Conservation (phyloP, 2,329 filamentous ascomycete species). For the Sclerotinia trifoliorum region DNA sequence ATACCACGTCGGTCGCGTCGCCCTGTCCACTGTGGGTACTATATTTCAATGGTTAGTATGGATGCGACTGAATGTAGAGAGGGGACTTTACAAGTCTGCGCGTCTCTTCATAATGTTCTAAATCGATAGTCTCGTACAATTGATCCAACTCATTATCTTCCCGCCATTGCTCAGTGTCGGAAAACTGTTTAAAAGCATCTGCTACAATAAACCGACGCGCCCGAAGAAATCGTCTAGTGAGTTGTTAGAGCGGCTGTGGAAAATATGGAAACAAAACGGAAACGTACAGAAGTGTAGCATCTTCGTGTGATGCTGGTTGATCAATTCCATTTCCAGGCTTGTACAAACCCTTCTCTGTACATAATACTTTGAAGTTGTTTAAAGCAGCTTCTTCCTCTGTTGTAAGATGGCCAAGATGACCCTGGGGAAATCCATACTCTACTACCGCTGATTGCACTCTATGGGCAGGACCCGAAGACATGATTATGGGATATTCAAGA, state of each 20-base stretch:
- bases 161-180: constrained; percentile 85
- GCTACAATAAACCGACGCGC: constrained; percentile 76
- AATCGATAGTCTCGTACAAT: constrained; percentile 83
- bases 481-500: constrained; percentile 22
- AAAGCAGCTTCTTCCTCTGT: constrained; percentile 66
- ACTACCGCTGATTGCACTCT: constrained; percentile 39
- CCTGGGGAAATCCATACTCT: constrained; percentile 62
- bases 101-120: constrained; percentile 79
- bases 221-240: constrained; percentile 73
- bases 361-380: constrained; percentile 66
- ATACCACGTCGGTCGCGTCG: constrained; percentile 87
- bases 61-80: constrained; percentile 26
- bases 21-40: constrained; percentile 96
- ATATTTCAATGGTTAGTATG: constrained; percentile 27
- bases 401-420: constrained; percentile 78
- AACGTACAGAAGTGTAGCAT: constrained; percentile 68
- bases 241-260: constrained; percentile 11
- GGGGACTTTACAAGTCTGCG: constrained; percentile 62
- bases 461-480: constrained; percentile 37
- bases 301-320: constrained; percentile 61
- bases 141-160: constrained; percentile 73
- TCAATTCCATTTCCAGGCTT: constrained; percentile 45
- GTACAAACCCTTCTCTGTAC: constrained; percentile 65
- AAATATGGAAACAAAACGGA: constrained; percentile 7
- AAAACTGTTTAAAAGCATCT: constrained; percentile 81